Evolutionary conservation across 2,329 filamentous ascomycete species (phyloP).

Genomic region (Piedraia hortae): DNA sequence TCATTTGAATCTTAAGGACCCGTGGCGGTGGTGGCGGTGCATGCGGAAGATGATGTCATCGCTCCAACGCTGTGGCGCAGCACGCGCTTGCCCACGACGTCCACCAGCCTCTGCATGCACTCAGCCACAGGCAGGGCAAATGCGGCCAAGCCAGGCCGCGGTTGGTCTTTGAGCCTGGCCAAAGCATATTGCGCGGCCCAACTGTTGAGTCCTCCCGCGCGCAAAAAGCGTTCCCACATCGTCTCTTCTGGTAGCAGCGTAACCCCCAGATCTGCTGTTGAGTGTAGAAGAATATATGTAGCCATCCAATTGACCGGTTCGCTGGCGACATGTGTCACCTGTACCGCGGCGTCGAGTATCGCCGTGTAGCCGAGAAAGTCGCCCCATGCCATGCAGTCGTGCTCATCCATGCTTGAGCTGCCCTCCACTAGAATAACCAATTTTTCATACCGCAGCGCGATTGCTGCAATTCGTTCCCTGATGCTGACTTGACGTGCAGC

Average conservation of each 20-base stretch:
- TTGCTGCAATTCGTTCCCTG: slow-evolving; percentile 24
- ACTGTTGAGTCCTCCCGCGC: slow-evolving; percentile 37
- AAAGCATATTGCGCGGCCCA: slow-evolving; percentile 43
- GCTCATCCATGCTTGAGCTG: slow-evolving; percentile 6
- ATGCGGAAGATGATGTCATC: too few species aligned
- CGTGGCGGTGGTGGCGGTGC: too few species aligned
- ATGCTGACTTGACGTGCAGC: slow-evolving; percentile 18
- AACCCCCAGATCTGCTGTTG: slow-evolving; percentile 10
- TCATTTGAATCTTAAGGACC: too few species aligned
- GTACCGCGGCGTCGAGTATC: slow-evolving; percentile 14
- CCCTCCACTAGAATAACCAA: slow-evolving; percentile 35
- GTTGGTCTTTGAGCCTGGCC: slow-evolving; percentile 15
- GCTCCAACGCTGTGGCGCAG: too few species aligned
- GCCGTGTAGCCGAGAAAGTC: slow-evolving; percentile 18
- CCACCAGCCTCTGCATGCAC: too few species aligned
- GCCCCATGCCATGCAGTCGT: slow-evolving; percentile 11
- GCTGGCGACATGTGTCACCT: slow-evolving; percentile 15
- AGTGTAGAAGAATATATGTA: slow-evolving; percentile 16
- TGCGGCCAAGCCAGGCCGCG: too few species aligned
- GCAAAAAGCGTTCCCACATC: slow-evolving; percentile 38
- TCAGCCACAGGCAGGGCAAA: too few species aligned
- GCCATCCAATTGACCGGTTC: slow-evolving; percentile 14
- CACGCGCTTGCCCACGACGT: too few species aligned
- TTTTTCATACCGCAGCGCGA: slow-evolving; percentile 34
- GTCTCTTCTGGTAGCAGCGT: slow-evolving; percentile 25